phyloP scores from a whole-genome alignment of 108 stramenopile species.

The Epithemia pelagica region DNA sequence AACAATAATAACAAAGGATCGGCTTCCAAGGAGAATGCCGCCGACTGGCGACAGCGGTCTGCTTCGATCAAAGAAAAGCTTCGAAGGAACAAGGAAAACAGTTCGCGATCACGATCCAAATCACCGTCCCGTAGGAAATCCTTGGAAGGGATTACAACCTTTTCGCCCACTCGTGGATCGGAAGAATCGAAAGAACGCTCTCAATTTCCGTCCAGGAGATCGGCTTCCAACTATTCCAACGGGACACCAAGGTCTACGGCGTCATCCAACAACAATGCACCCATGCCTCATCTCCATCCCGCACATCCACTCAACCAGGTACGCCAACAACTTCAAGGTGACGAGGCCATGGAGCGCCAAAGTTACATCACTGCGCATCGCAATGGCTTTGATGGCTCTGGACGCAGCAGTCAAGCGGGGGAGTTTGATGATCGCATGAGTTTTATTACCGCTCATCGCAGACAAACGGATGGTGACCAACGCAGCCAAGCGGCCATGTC shows the following conservation, averaged over 20 bases:
- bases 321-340: neutral
- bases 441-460: slow-evolving; percentile 7
- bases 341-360: slow-evolving; percentile 7
- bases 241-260: no score
- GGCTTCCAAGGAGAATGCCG: neutral
- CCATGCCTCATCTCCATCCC: neutral
- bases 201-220: neutral
- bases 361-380: slow-evolving; percentile 16
- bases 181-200: neutral
- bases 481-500: neutral
- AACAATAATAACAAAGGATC: neutral
- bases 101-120: neutral
- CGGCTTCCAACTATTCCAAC: no score
- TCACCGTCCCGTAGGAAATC: neutral
- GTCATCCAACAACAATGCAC: neutral
- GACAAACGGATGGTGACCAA: neutral
- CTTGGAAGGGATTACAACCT: neutral
- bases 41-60: neutral
- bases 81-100: neutral
- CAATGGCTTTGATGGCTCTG: slow-evolving; percentile 7
- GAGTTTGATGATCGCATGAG: neutral
- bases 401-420: neutral
- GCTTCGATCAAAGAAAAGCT: neutral
- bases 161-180: neutral
- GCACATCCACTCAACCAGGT: slow-evolving; percentile 7